Conservation (phyloP, 805 yeast genomes). For the Candida patagonica region DNA sequence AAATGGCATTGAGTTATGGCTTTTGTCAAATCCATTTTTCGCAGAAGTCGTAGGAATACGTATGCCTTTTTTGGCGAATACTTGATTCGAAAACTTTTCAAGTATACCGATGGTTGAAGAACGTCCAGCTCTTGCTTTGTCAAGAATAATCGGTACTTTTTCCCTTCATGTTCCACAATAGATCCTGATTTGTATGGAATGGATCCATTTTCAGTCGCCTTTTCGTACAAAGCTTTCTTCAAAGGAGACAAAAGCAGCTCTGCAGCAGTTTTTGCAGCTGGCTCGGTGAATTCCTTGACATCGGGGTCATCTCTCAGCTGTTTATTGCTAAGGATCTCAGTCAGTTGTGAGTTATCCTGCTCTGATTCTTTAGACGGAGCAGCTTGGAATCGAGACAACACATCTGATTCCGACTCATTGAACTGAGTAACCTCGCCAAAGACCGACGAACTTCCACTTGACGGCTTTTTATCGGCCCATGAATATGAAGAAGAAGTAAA, state of each 20-base stretch:
- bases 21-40: constrained; percentile 57
- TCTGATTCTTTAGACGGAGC: constrained; percentile 1
- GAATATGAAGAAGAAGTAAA: neutral
- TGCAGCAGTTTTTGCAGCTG: constrained; percentile 46
- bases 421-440: constrained; percentile 3
- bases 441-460: neutral
- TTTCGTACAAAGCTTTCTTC: constrained; percentile 53
- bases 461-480: neutral
- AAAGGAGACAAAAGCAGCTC: constrained; percentile 56
- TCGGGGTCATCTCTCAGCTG: constrained; percentile 15
- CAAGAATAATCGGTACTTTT: constrained; percentile 46
- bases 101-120: constrained; percentile 80
- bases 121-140: constrained; percentile 59
- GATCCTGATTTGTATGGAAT: constrained; percentile 48
- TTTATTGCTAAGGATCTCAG: constrained; percentile 8
- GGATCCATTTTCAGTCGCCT: constrained; percentile 49
- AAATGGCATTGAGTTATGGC: constrained; percentile 94
- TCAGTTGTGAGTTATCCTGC: neutral
- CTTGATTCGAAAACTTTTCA: constrained; percentile 72
- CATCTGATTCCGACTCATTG: constrained; percentile 2
- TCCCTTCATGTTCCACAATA: constrained; percentile 38
- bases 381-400: neutral
- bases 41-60: constrained; percentile 63
- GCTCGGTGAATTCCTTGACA: constrained; percentile 41
- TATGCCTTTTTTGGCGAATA: constrained; percentile 87